Evolutionary conservation across 208 protist genomes (phyloP), one percentile per base, ranked within the genome.

Genomic region (Leptomonas pyrrhocoris): DNA sequence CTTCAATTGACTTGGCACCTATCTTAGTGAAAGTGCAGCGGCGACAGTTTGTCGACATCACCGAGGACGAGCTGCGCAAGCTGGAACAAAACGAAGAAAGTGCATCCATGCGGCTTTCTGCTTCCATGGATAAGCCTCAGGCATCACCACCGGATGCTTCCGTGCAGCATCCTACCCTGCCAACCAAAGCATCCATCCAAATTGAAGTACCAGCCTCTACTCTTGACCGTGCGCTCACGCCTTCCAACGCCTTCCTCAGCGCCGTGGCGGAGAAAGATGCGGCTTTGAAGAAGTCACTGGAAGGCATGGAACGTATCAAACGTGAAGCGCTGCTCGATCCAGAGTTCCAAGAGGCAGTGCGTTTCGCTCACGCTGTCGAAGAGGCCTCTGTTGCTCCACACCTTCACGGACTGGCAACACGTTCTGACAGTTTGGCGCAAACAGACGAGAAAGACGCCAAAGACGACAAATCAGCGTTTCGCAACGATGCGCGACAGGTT

Each of bases 221-320:
- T 31, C 66, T 95, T 18, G 78, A 92, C n/a, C 79, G 79, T 40
- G 85, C 81, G 23, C 69, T 95, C 13, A 74, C 60, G 48, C 90
- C 88, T 12, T 86, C 84, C 23, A 95, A 95, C 66, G 48, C 62
- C 23, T 83, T 95, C 73, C 71, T 95, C 15, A 73, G 84, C 53
- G 82, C 74, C 7, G 64, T 91, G 19, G 62, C 90, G 21, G 50
- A 74, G 19, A 67, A 73, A 19, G 90, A 93, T 63, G 66, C 57
- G 1, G 53, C 48, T 13, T 34, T 92, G 36, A 71, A 75, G 12
- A 62, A 73, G 16, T 88, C 83, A 0, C 56, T 95, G 28, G 81
- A 87, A 34, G 77, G 31, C 0, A 61, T 95, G 59, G 87, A 95
- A 53, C 77, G 84, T 15, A 90, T 95, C 51, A 93, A 93, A 49